Percentiles rank a stretch among this genome's conserved stretches.
Conservation (phyloP, 2,329 filamentous ascomycete species). For the Cladosporium cucumerinum region DNA sequence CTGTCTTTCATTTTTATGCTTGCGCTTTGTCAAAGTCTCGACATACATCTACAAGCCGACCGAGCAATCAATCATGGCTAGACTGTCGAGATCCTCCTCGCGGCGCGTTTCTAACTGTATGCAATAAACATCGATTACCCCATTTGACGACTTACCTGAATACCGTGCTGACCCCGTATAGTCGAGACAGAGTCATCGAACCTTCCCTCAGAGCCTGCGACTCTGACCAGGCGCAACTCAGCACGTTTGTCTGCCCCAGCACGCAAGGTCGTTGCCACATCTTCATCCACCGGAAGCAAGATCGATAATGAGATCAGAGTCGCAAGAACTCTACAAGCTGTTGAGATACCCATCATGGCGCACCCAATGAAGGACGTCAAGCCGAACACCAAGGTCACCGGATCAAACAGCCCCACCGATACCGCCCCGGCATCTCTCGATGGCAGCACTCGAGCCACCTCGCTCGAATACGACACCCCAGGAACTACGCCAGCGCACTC, state of each 20-base stretch:
- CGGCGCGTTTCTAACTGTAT: constrained; percentile 4
- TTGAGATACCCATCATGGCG: constrained; percentile 4
- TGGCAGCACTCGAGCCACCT: constrained; percentile 39
- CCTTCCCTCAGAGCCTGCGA: background rate
- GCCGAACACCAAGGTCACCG: background rate
- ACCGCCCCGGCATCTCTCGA: constrained; percentile 19
- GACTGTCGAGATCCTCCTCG: constrained; percentile 5
- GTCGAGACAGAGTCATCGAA: background rate
- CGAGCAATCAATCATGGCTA: constrained; percentile 9
- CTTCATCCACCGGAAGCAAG: constrained; percentile 6
- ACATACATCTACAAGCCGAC: background rate
- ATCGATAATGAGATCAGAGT: constrained; percentile 21
- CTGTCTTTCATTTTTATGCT: background rate
- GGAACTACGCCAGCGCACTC: constrained; percentile 57
- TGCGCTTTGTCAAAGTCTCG: background rate
- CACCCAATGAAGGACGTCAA: background rate
- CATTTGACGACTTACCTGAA: background rate
- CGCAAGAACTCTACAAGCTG: constrained; percentile 1
- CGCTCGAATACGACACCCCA: constrained; percentile 58
- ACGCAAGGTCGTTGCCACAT: constrained; percentile 8
- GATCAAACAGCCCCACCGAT: constrained; percentile 22
- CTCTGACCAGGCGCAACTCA: constrained; percentile 8
- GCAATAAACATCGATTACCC: background rate
- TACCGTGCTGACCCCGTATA: background rate
- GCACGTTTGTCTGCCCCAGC: constrained; percentile 5